Percentiles rank a stretch among this genome's conserved stretches.
Conservation (phyloP, 2,329 filamentous ascomycete genomes). For the Fusarium liriodendri region DNA sequence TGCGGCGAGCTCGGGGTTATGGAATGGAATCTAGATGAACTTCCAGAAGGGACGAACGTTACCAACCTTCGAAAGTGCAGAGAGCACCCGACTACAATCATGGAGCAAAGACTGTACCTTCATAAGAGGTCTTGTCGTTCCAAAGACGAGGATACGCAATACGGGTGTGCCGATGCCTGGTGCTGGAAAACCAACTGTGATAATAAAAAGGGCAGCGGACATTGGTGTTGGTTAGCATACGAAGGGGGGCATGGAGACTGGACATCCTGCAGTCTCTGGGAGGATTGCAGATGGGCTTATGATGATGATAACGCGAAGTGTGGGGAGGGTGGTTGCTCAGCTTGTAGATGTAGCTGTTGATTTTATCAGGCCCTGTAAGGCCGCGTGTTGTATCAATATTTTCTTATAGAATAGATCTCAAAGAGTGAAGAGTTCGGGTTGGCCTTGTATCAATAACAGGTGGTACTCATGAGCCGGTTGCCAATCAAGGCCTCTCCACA, state of each 20-base stretch:
- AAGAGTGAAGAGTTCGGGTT: too few relatives aligned
- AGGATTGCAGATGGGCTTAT: neutral
- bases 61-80: neutral
- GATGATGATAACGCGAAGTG: neutral
- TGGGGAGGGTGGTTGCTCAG: neutral
- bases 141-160: neutral
- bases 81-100: neutral
- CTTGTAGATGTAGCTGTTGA: neutral
- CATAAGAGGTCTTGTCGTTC: neutral
- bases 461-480: neutral
- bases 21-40: neutral
- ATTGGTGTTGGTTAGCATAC: neutral
- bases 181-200: neutral
- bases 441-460: neutral
- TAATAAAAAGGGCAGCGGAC: neutral
- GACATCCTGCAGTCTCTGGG: neutral
- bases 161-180: neutral
- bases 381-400: neutral
- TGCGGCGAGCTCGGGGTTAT: neutral
- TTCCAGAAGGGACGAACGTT: neutral
- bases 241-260: conserved; percentile 22
- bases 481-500: neutral
- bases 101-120: neutral
- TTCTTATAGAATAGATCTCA: neutral
- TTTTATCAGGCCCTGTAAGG: neutral